phyloP scores from a whole-genome alignment of 306 rosid species.

The Prunus davidiana region DNA sequence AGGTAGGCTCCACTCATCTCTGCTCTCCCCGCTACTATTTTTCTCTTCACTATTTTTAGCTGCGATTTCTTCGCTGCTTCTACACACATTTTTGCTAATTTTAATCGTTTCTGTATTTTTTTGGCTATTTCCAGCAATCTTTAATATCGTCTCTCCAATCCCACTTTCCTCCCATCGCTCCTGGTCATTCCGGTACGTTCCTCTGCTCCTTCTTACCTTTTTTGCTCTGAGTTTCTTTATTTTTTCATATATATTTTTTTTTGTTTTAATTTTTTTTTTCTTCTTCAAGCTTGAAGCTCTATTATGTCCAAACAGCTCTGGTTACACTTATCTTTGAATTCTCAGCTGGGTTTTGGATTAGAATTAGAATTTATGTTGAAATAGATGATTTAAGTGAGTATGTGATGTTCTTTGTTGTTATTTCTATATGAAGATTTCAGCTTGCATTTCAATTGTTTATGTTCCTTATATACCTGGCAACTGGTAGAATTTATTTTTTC shows the following conservation, averaged over 20 bases:
- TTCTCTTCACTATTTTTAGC: constrained; percentile 43
- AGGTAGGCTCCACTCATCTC: constrained; percentile 58
- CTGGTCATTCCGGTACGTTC: constrained; percentile 43
- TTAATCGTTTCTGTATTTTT: constrained; percentile 12
- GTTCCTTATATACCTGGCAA: neutral
- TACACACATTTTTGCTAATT: constrained; percentile 11
- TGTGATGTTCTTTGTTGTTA: neutral
- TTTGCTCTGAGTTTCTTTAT: neutral
- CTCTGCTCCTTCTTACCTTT: constrained; percentile 7
- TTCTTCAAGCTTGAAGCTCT: neutral
- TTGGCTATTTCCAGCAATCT: constrained; percentile 13
- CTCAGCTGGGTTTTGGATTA: constrained; percentile 6
- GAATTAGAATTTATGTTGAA: neutral
- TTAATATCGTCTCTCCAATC: constrained; percentile 17
- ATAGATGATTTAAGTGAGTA: neutral
- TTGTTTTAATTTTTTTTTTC: constrained; percentile 5
- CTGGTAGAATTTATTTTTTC: neutral
- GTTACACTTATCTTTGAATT: constrained; percentile 3
- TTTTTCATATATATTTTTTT: neutral
- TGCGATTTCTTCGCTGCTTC: constrained; percentile 21
- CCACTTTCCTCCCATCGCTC: constrained; percentile 19
- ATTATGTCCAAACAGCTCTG: neutral
- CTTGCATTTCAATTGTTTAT: neutral
- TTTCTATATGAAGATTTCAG: constrained; percentile 7
- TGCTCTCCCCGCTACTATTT: constrained; percentile 23